phyloP scores from a whole-genome alignment of 306 rosid species.

The Erythrophleum fordii region DNA sequence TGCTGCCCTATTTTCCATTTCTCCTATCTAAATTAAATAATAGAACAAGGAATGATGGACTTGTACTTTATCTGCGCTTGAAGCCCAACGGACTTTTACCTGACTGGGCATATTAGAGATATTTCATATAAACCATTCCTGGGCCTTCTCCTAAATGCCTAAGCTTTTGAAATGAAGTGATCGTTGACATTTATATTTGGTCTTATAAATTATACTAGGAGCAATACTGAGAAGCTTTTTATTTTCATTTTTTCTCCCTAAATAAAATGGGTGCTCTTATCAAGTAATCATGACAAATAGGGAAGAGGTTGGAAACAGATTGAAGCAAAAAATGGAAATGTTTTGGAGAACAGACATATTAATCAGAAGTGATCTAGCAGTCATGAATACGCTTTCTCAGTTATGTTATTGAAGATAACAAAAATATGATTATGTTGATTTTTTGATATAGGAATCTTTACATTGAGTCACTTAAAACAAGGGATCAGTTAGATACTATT shows the following conservation, averaged over 20 bases:
- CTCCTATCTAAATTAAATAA: no score
- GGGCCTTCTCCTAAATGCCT: no score
- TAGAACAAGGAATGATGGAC: no score
- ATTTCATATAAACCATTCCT: no score
- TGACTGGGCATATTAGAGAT: no score
- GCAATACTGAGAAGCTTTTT: slow-evolving; percentile 1
- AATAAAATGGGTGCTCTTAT: not conserved
- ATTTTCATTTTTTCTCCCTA: not conserved
- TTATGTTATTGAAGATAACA: not conserved
- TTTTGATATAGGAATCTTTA: not conserved
- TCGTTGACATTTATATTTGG: not conserved
- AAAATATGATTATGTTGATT: not conserved
- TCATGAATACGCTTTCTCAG: not conserved
- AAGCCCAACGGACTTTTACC: no score
- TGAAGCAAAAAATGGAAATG: not conserved
- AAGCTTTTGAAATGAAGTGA: no score
- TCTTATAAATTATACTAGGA: not conserved
- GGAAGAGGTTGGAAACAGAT: not conserved
- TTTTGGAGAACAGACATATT: not conserved
- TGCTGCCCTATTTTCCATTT: no score
- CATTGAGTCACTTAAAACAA: not conserved
- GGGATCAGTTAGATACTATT: slow-evolving; percentile 12
- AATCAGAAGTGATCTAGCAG: not conserved
- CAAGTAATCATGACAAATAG: not conserved
- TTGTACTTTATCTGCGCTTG: no score